Percentiles rank a stretch among this genome's conserved stretches.
Evolutionary conservation across 2,329 filamentous ascomycete genomes (phyloP).

Genomic region (Setomelanomma holmii): DNA sequence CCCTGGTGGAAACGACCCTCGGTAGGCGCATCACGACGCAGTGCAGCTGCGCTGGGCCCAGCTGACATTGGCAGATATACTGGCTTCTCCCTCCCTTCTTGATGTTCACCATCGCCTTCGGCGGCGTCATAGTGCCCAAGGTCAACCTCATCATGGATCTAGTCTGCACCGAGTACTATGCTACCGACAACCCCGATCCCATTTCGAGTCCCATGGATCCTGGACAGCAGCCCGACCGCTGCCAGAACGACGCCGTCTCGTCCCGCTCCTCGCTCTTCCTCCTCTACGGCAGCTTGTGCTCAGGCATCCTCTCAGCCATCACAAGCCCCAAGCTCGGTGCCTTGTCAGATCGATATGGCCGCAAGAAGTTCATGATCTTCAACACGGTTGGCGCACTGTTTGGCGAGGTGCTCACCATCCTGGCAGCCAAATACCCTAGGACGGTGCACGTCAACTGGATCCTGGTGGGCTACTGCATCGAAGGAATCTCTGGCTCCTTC

Average conservation of each 20-base stretch:
- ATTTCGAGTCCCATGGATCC: conserved; percentile 46
- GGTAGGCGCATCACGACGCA: conserved; percentile 45
- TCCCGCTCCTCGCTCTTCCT: conserved; percentile 78
- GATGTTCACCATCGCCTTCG: conserved; percentile 84
- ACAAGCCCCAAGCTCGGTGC: conserved; percentile 83
- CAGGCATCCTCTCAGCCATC: conserved; percentile 79
- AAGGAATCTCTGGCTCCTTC: conserved; percentile 88
- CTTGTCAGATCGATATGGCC: conserved; percentile 85
- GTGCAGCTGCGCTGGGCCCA: not conserved
- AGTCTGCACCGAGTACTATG: conserved; percentile 81
- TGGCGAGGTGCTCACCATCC: conserved; percentile 77
- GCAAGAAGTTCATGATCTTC: conserved; percentile 75
- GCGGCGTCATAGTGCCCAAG: conserved; percentile 83
- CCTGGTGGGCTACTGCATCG: conserved; percentile 75
- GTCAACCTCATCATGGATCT: conserved; percentile 85
- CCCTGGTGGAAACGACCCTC: conserved; percentile 60
- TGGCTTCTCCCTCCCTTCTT: conserved; percentile 85
- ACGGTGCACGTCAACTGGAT: conserved; percentile 78
- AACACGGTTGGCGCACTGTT: conserved; percentile 77
- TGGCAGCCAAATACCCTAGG: conserved; percentile 78
- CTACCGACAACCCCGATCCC: conserved; percentile 51
- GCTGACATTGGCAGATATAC: conserved; percentile 62
- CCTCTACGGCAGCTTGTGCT: conserved; percentile 75
- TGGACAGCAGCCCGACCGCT: conserved; percentile 64
- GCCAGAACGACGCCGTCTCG: conserved; percentile 80